Base-by-base conservation (phyloP, 164 flowering plant genomes). In the Nelumbo lutea region DNA sequence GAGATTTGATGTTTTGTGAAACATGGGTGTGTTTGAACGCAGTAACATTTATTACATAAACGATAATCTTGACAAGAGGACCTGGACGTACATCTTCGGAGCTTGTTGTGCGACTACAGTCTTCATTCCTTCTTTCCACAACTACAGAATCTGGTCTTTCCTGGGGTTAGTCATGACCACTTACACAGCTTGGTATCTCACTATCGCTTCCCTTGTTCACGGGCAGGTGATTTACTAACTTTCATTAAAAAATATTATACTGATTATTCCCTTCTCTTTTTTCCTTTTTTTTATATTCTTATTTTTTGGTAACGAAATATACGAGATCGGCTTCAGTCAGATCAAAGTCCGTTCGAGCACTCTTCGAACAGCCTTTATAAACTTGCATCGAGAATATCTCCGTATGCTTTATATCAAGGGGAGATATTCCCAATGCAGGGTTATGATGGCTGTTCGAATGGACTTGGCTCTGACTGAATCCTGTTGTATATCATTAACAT, bases 41-140 rank as follows among this genome's bases (percentile, higher is more conserved):
- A 96, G 99, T 86, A 96, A 96, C 75, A 96, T 96, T 70, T 96
- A 96, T 60, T 96, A 96, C 86, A 88, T 96, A 79, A 96, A 96
- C 78, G 99, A 96, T 55, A 86, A 93, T 75, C 78, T 96, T 73
- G 99, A 96, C 91, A 96, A 96, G 89, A 90, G 99, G 65, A 96
- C 99, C 1, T 96, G 98, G 99, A 96, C 98, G 1, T 96, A 96
- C 82, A 93, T 96, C 46, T 96, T 96, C 57, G 99, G 99, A 74
- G 99, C 99, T 3, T 93, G 99, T 65, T 96, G 99, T 80, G 99
- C 99, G 3, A 96, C 99, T 44, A 96, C 99, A 1, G 98, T 96
- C n/a, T 96, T 96, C 82, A 87, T 96, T 50, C 99, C 99, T 60
- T 96, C 99, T 7, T 96, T 96, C 67, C 98, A 90, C 78, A 96